Evolutionary conservation across 805 yeast genomes (phyloP), one percentile per base, ranked within the genome.

Genomic region (Hermanozyma aechmeae): DNA sequence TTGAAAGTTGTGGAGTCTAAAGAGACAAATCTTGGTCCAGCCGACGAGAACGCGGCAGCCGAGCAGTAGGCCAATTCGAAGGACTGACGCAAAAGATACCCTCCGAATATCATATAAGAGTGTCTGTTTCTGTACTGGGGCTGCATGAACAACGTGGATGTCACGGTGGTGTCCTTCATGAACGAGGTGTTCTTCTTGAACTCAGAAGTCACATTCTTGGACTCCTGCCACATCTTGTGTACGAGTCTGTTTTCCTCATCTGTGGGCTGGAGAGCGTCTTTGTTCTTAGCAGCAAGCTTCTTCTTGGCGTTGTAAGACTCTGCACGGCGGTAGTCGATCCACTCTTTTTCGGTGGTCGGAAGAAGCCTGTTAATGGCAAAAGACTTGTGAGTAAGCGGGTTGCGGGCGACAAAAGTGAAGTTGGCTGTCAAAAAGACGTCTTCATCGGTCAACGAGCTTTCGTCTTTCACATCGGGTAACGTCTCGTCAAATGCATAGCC

Each of bases 51-150:
- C 2, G 93, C 82, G 5, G 95, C 95, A 6, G 95, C 85, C 12
- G 89, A 75, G 56, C 95, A 85, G 51, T 86, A 87, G 1, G 95
- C 96, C 46, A 87, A 71, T 53, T 87, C 97, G 51, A 87, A 87
- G 2, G 95, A 76, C 57, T 86, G 95, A 54, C 96, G 75, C 65
- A 87, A 71, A 47, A 87, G 61, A 48, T 87, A 87, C 16, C 97
- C 97, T 44, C 97, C 97, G 54, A 87, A 87, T 26, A 87, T 83
- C 84, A 86, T 85, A 57, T 80, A 84, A 3, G 93, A 81, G 51
- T 87, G 95, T 51, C 95, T 73, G 62, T 87, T 87, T 58, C 96
- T 74, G 60, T 86, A 87, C 60, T 87, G 96, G 2, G 96, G 96
- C 57, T 87, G 96, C 89, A 87, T 89, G 56, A 86, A 76, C 46